These are phyloP conservation scores for Acanthamoeba sp. DNA, from an alignment of 208 protist genomes.

Conservation along the genomic window DNA sequence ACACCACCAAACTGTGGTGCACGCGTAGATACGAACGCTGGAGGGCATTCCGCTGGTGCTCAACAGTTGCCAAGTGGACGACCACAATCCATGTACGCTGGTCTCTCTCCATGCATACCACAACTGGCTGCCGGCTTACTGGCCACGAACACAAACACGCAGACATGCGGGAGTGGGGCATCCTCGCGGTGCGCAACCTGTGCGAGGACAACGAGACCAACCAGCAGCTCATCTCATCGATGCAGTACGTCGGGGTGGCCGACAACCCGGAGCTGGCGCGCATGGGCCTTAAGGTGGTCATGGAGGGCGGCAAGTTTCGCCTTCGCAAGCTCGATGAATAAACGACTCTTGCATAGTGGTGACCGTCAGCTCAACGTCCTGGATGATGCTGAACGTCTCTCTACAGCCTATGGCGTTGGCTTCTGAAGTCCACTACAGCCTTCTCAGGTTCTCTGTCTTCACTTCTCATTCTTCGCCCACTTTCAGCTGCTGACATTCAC, in stretches of 20 bases:
- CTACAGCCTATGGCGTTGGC: too few species aligned
- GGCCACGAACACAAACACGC: not conserved
- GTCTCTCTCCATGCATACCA: not conserved
- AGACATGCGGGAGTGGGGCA: constrained; percentile 61
- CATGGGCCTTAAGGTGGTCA: constrained; percentile 28
- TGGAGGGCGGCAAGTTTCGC: constrained; percentile 49
- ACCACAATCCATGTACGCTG: constrained; percentile 39
- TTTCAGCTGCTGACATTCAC: too few species aligned
- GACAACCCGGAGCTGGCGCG: not conserved
- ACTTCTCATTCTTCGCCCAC: too few species aligned
- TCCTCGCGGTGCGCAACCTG: constrained; percentile 38
- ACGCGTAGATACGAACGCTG: not conserved
- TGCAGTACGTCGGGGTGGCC: not conserved
- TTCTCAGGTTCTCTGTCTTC: too few species aligned
- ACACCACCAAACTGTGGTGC: too few species aligned
- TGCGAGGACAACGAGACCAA: constrained; percentile 62
- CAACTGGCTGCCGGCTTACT: not conserved
- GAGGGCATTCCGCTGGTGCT: constrained; percentile 53
- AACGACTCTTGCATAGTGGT: too few species aligned
- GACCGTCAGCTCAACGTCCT: too few species aligned
- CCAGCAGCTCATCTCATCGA: constrained; percentile 8
- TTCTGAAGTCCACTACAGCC: too few species aligned
- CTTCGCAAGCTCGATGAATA: not conserved
- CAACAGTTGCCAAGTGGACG: constrained; percentile 35
- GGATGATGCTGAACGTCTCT: too few species aligned